phyloP scores from a whole-genome alignment of 352 stramenopile species.

The Pythium vanterpoolii region DNA sequence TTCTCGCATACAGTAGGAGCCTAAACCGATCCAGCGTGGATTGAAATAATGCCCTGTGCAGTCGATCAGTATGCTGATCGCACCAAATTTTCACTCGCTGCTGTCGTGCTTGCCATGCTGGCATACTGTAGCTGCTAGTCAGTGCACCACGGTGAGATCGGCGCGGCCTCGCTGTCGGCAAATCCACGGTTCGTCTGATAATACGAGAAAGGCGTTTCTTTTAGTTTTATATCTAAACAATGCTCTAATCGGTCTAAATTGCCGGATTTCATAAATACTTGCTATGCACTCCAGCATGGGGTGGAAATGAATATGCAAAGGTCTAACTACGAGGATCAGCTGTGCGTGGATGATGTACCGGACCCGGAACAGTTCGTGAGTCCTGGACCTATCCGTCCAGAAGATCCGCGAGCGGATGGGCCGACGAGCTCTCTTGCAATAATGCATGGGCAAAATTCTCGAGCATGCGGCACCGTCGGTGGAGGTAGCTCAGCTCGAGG shows the following conservation, averaged over 20 bases:
- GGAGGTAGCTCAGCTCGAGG: constrained; percentile 78
- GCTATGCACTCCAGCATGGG: too few relatives aligned
- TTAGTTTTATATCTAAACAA: too few relatives aligned
- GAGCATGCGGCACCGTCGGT: constrained; percentile 71
- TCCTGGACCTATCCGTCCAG: constrained; percentile 40
- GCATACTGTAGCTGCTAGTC: neutral
- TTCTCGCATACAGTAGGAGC: too few relatives aligned
- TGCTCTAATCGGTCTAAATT: too few relatives aligned
- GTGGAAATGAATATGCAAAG: too few relatives aligned
- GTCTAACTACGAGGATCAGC: too few relatives aligned
- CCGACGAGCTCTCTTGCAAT: constrained; percentile 68
- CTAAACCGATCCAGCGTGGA: neutral
- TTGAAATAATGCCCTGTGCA: neutral
- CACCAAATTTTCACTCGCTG: neutral
- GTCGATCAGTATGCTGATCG: neutral
- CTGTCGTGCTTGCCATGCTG: neutral
- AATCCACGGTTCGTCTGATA: too few relatives aligned
- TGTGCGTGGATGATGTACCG: neutral
- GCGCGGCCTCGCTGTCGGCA: too few relatives aligned
- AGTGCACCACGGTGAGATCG: too few relatives aligned
- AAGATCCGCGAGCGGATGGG: constrained; percentile 67
- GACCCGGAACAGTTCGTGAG: neutral
- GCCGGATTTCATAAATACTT: too few relatives aligned
- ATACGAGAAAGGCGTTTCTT: too few relatives aligned
- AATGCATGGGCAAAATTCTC: constrained; percentile 76